Base-by-base conservation (phyloP, 2,329 filamentous ascomycete species). In the Lasiodiplodia sp. region DNA sequence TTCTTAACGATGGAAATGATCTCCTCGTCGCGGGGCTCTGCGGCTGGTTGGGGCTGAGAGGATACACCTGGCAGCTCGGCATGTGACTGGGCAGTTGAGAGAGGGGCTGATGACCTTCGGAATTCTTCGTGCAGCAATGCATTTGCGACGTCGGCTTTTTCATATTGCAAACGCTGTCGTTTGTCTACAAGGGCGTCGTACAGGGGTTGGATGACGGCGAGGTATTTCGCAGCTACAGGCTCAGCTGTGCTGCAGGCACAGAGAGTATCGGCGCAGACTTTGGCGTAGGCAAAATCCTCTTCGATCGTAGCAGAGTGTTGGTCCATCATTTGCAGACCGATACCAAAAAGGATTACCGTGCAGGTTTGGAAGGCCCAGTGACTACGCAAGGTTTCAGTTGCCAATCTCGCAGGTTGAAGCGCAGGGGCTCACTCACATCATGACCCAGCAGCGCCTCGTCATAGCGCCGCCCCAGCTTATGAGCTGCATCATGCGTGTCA, bases 321-420 rank as follows among this genome's bases (percentile, higher is more conserved):
- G 28, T 79, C 77, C 38, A 79, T 70, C 23, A 80, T 74, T 64
- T 77, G 79, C 7, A 72, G 77, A 2, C 76, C 76, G 16, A 74
- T 74, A 66, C 73, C 76, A 72, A 77, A 77, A 21, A 80, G 75
- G 12, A 80, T 74, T 11, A 79, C 75, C 16, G 78, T 74, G 53
- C 72, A 72, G 8, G 78, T 75, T 3, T 76, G 76, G 52, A 80
- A 80, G 1, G 78, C 70, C 77, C 77, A 80, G 63, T 80, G 79
- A 37, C 76, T 78, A 69, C 2, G 8, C 4, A 3, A 47, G 12
- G 18, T 4, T 5, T 55, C 1, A 37, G 44, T n/a, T 28, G 11
- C 44, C 47, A 70, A 57, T n/a, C 5, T 52, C 18, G 55, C 37
- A 12, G 7, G 14, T 18, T 23, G 14, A 18, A 44, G 37, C n/a